Evolutionary conservation across 495 filamentous ascomycete genomes (phyloP).

Genomic region (Penicillium cosmopolitanum): DNA sequence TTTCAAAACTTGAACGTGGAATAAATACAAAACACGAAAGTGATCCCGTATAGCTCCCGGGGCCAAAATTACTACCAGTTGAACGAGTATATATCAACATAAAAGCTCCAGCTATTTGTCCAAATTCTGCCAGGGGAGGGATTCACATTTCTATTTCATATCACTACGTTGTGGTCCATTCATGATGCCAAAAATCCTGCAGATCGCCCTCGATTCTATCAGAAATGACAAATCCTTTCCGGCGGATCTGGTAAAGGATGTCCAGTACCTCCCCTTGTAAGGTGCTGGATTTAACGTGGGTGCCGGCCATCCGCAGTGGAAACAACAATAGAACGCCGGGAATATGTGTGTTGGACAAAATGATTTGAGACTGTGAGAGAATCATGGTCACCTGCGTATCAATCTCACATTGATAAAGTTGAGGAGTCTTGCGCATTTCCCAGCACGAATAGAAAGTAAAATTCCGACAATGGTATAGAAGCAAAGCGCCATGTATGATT

Average conservation of each 20-base stretch:
- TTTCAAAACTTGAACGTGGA: no score
- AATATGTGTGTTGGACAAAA: not conserved
- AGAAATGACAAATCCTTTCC: not conserved
- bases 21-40: no score
- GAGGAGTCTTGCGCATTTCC: slow-evolving; percentile 8
- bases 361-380: not conserved
- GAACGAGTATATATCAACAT: no score
- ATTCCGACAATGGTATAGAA: slow-evolving; percentile 14
- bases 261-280: not conserved
- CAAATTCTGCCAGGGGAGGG: no score
- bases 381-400: not conserved
- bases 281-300: not conserved
- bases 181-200: not conserved
- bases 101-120: no score
- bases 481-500: slow-evolving; percentile 8
- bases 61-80: no score
- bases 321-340: not conserved
- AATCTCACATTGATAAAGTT: not conserved
- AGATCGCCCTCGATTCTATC: not conserved
- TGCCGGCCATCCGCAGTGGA: not conserved
- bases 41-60: no score
- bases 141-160: no score
- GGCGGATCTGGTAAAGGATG: not conserved
- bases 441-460: slow-evolving; percentile 13
- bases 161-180: no score